These are phyloP conservation scores for Spizellomyces sp. DNA, from an alignment of 192 early-diverging fungal genomes.

Conservation along the genomic window DNA sequence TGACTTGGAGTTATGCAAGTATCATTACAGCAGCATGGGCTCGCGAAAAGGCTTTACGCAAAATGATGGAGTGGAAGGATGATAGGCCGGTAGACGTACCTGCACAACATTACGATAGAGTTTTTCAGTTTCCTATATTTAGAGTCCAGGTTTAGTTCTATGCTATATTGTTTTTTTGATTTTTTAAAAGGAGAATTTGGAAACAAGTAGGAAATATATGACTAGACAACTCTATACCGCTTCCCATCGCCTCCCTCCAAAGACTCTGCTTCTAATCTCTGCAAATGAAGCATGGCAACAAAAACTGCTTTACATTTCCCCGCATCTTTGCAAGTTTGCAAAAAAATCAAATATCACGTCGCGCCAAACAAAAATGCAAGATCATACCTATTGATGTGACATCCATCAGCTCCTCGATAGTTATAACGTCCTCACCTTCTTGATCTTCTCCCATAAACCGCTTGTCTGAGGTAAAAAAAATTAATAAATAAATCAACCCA, in stretches of 20 bases:
- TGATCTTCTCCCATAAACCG: conserved; percentile 15
- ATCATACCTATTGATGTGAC: conserved; percentile 13
- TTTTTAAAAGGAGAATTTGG: too few species aligned
- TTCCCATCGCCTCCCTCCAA: not conserved
- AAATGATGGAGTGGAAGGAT: too few species aligned
- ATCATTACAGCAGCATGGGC: conserved; percentile 42
- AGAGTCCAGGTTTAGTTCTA: too few species aligned
- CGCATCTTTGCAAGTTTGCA: not conserved
- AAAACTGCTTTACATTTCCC: conserved; percentile 4
- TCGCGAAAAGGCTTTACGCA: not conserved
- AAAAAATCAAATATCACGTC: not conserved
- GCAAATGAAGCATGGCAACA: conserved; percentile 1
- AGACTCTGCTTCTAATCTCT: not conserved
- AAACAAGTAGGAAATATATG: too few species aligned
- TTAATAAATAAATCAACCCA: not conserved
- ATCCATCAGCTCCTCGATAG: conserved; percentile 2
- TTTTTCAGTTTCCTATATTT: too few species aligned
- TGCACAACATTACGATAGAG: too few species aligned
- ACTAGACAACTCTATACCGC: too few species aligned
- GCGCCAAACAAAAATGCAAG: not conserved
- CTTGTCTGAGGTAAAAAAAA: conserved; percentile 8
- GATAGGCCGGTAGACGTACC: too few species aligned
- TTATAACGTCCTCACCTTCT: conserved; percentile 3
- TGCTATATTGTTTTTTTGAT: too few species aligned
- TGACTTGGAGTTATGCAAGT: conserved; percentile 76